phyloP scores from a whole-genome alignment of 164 flowering plant genomes.

The Chloranthus sessilifolius region DNA sequence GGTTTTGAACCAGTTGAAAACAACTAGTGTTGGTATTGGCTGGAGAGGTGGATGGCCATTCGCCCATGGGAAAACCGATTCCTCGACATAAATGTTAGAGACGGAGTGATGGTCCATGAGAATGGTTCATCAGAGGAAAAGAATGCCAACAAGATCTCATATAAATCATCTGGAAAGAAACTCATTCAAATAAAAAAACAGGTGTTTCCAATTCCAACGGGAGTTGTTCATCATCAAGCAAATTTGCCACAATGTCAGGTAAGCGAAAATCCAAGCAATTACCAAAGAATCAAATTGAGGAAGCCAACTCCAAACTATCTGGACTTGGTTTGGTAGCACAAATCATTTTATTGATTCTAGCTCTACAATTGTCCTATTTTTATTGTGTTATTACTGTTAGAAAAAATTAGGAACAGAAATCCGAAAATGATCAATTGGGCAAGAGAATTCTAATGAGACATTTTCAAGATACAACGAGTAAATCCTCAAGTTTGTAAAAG shows the following conservation, averaged over 20 bases:
- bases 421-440: too few relatives aligned
- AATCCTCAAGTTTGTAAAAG: too few relatives aligned
- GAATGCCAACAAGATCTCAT: conserved; percentile 25
- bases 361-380: too few relatives aligned
- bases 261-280: conserved; percentile 51
- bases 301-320: too few relatives aligned
- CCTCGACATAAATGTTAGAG: conserved; percentile 69
- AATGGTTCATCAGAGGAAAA: conserved; percentile 42
- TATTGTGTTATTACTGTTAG: too few relatives aligned
- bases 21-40: conserved; percentile 99
- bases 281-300: too few relatives aligned
- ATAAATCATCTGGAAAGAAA: conserved; percentile 44
- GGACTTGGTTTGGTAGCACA: too few relatives aligned
- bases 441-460: too few relatives aligned
- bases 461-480: too few relatives aligned
- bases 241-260: conserved; percentile 29
- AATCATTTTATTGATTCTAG: too few relatives aligned
- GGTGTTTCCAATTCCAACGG: conserved; percentile 70
- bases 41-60: conserved; percentile 99
- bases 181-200: conserved; percentile 39
- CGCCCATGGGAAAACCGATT: conserved; percentile 99
- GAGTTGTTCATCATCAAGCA: conserved; percentile 53
- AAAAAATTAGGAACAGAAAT: too few relatives aligned
- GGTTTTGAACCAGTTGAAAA: conserved; percentile 93
- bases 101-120: conserved; percentile 59